Percentiles rank a stretch among this genome's conserved stretches.
Evolutionary conservation across 352 stramenopile species (phyloP).

Genomic region (Peronospora farinosa): DNA sequence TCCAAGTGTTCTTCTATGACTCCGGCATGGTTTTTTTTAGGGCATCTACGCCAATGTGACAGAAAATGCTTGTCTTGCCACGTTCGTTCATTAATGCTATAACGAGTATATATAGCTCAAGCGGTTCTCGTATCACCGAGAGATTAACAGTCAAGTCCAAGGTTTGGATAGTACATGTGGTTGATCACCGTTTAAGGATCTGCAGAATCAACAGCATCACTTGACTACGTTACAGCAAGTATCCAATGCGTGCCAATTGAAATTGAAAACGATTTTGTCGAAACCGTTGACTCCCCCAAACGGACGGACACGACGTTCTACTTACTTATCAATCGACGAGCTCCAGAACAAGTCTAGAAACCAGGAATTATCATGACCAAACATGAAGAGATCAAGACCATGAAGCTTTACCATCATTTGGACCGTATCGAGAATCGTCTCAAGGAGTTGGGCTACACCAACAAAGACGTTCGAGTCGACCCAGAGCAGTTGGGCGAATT

Average conservation of each 20-base stretch:
- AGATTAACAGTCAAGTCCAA: no score
- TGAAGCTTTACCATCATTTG: slow-evolving; percentile 82
- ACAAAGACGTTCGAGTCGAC: slow-evolving; percentile 29
- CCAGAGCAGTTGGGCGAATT: slow-evolving; percentile 42
- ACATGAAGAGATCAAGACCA: slow-evolving; percentile 78
- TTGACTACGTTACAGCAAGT: slow-evolving; percentile 1
- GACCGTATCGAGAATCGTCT: slow-evolving; percentile 76
- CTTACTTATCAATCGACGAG: neutral
- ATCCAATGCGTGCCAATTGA: neutral
- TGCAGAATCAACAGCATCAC: neutral
- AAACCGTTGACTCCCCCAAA: neutral
- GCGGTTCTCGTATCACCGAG: slow-evolving; percentile 9
- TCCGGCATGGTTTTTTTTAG: slow-evolving; percentile 17
- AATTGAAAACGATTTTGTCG: neutral
- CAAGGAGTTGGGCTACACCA: slow-evolving; percentile 19
- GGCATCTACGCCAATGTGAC: neutral
- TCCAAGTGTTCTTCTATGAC: slow-evolving; percentile 12
- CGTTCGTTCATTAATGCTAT: neutral
- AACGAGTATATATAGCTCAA: no score
- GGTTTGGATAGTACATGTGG: no score
- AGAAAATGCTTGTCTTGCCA: slow-evolving; percentile 1
- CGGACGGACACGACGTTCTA: no score
- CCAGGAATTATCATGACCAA: slow-evolving; percentile 12
- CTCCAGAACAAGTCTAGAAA: neutral
- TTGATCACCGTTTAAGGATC: no score